phyloP scores from a whole-genome alignment of 73 alveolate genomes.

The Diophrys appendiculata region DNA sequence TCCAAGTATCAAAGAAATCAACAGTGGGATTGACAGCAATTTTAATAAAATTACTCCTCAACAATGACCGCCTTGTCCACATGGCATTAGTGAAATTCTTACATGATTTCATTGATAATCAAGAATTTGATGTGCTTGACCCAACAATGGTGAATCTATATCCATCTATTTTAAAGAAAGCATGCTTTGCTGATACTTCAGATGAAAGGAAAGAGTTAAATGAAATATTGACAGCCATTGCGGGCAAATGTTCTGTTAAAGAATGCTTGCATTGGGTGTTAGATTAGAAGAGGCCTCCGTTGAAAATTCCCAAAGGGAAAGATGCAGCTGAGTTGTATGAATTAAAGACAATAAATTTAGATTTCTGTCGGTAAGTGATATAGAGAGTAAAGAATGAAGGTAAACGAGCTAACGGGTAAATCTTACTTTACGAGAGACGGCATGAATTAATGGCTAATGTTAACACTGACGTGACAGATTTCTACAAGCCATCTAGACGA shows the following conservation, averaged over 20 bases:
- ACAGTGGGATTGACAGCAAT: neutral
- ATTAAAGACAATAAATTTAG: neutral
- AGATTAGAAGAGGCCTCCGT: neutral
- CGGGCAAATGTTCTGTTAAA: neutral
- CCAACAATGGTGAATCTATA: neutral
- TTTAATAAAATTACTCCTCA: no score
- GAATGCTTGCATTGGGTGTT: neutral
- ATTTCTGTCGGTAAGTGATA: no score
- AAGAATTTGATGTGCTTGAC: neutral
- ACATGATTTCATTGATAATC: neutral
- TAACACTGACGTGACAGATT: neutral
- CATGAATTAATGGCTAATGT: neutral
- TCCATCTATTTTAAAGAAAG: neutral
- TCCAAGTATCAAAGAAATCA: neutral
- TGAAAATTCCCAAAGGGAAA: neutral
- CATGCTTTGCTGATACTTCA: neutral
- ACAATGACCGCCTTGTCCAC: neutral
- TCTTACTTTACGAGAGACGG: neutral
- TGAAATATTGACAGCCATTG: neutral
- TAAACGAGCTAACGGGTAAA: neutral
- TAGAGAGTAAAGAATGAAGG: no score
- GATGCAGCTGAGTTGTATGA: neutral
- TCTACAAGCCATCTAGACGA: neutral
- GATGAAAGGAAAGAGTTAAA: neutral
- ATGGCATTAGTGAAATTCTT: neutral